Base-by-base conservation (phyloP, 345 rosid species). In the Luvunga scandens region DNA sequence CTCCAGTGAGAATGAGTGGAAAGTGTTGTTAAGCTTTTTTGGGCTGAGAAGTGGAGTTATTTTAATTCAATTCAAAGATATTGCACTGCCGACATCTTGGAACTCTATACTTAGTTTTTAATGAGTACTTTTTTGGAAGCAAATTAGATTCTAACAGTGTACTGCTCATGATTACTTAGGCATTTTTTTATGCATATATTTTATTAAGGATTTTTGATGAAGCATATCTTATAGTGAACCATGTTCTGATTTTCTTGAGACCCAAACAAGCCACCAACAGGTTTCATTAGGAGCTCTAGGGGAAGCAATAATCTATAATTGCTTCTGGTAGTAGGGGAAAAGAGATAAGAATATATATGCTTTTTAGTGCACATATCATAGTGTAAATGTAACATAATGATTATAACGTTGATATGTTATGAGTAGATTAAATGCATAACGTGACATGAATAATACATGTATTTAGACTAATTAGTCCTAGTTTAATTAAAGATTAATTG, bases 341-440 rank as follows among this genome's bases (percentile, higher is more conserved):
- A 66, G 62, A 65, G 34, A 75, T 27, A 24, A 36, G 50, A 34
- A 69, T 59, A 59, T 59, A 31, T 63, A 31, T 19, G 42, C 39
- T 19, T 33, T 65, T 3, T 74, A 76, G 64, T 70, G 72, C 33
- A 73, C 34, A 50, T 63, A 65, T 75, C 31, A 68, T 69, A 21
- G 67, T 79, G 19, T 64, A 81, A 87, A 81, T 83, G 84, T 73
- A 74, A 76, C 87, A 82, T 76, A 64, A 85, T 83, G 39, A 83
- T 83, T 80, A 68, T 55, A 83, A 57, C 78, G 81, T 80, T 81
- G 84, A 81, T 81, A 82, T 81, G 84, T 69, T 62, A 81, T 84
- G 85, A 86, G 86, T 86, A 75, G 84, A 79, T 75, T 84, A 80
- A 69, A 76, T 88, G 85, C 80, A 65, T 83, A 88, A 81, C 78